Base-by-base conservation (phyloP, 768 basidiomycete genomes). In the Amanita jacksonii region DNA sequence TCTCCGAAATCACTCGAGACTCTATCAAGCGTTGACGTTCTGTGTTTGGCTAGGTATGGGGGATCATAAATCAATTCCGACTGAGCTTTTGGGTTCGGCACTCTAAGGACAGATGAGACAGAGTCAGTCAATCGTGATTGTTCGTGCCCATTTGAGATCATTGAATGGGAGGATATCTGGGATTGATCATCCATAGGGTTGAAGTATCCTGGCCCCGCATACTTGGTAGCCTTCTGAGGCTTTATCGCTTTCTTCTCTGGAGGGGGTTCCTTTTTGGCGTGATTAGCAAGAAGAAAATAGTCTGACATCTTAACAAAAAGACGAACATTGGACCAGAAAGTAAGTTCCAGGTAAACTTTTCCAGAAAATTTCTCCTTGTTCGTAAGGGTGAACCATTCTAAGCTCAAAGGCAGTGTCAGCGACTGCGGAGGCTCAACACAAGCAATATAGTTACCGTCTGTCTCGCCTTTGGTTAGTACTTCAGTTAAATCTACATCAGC, bases 311-410 rank as follows among this genome's bases (percentile, higher is more conserved):
- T 12, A 32, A n/a, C 7, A 33, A 16, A n/a, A n/a, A 15, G 34
- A 72, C 83, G 45, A 49, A 89, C 88, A 58, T 90, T 89, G 8
- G 92, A 92, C 81, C 88, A 99, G 66, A 94, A 98, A 0, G 96
- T 99, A 55, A 98, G 62, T 59, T 99, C 96, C 16, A 98, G 70
- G 58, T 94, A 98, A 9, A 99, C 81, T 61, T 98, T 94, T 5
- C 96, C 96, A 20, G 82, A 80, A 60, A 96, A 97, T 53, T 88
- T 88, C 50, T 89, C 89, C 62, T 93, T 97, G 65, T 85, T 74
- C 61, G 73, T 77, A 20, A 98, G 69, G 16, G 81, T 82, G 58
- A 94, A 92, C 96, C 93, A 98, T 60, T 97, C 96, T 98, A 20
- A 18, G 45, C 36, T 45, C 44, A 38, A 41, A 36, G 39, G 45